Percentiles rank a stretch among this genome's conserved stretches.
phyloP scores from a whole-genome alignment of 1,139 yeast species.

The Geotrichum citri-aurantii region DNA sequence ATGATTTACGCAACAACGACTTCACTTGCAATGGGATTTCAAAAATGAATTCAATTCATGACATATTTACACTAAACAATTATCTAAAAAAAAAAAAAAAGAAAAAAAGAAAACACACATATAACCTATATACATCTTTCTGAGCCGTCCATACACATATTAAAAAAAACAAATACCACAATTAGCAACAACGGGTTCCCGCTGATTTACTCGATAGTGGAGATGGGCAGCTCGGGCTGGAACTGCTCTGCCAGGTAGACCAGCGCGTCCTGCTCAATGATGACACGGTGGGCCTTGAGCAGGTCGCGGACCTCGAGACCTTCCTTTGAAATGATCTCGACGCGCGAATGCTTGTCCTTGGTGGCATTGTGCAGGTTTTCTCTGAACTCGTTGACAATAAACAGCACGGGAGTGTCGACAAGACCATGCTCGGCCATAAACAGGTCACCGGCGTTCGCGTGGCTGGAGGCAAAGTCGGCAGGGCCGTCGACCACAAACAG shows the following conservation, averaged over 20 bases:
- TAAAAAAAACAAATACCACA: neutral
- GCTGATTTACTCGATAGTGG: constrained; percentile 9
- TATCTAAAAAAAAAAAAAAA: neutral
- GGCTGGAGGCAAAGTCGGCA: constrained; percentile 47
- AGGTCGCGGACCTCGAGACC: constrained; percentile 80
- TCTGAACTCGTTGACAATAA: constrained; percentile 53
- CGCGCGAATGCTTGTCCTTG: constrained; percentile 45
- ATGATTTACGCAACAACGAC: too few species aligned
- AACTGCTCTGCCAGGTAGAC: constrained; percentile 39
- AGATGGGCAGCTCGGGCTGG: constrained; percentile 17
- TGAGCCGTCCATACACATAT: neutral
- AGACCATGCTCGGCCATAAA: constrained; percentile 44
- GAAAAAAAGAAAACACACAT: neutral
- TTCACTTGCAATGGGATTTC: too few species aligned
- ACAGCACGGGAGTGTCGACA: constrained; percentile 53
- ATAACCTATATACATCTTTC: neutral
- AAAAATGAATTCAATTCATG: neutral
- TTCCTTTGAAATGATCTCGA: constrained; percentile 68
- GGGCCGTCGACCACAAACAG: constrained; percentile 61
- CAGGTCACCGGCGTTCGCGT: constrained; percentile 49
- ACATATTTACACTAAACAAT: neutral
- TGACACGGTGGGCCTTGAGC: constrained; percentile 70
- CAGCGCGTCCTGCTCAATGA: constrained; percentile 70
- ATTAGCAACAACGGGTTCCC: too few species aligned
- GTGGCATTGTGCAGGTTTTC: constrained; percentile 50